Percentiles rank a stretch among this genome's conserved stretches.
phyloP scores from a whole-genome alignment of 2,329 filamentous ascomycete genomes.

The Neonectria faginata region DNA sequence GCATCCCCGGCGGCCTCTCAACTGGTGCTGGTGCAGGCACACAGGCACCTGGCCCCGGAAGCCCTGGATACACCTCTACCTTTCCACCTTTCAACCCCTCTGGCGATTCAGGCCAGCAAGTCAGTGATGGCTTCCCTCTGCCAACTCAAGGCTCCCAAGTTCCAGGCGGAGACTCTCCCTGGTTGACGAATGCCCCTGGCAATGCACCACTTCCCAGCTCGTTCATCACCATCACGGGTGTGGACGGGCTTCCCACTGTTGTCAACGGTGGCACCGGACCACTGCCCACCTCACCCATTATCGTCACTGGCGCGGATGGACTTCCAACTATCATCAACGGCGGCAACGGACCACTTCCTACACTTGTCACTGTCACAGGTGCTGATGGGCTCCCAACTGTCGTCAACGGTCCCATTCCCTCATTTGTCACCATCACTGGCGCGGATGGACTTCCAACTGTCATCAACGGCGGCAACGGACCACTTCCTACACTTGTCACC shows the following conservation, averaged over 20 bases:
- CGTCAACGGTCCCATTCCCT: not conserved
- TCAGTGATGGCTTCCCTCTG: constrained; percentile 35
- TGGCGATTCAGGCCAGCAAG: constrained; percentile 30
- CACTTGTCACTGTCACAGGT: constrained; percentile 33
- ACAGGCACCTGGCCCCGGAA: constrained; percentile 24
- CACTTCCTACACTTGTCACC: constrained; percentile 18
- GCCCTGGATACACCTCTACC: constrained; percentile 28
- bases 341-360: not conserved
- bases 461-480: constrained; percentile 3
- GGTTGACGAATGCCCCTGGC: constrained; percentile 30
- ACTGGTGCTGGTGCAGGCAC: constrained; percentile 30
- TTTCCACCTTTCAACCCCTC: constrained; percentile 28
- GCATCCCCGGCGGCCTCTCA: constrained; percentile 30
- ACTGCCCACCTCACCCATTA: constrained; percentile 1
- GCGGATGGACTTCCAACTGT: constrained; percentile 21
- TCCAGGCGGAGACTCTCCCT: constrained; percentile 31
- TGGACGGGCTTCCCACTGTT: constrained; percentile 29
- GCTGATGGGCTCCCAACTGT: constrained; percentile 30
- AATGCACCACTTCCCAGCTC: constrained; percentile 29
- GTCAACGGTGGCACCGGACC: not conserved
- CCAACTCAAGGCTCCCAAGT: constrained; percentile 35
- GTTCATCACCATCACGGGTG: constrained; percentile 36
- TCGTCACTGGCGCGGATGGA: constrained; percentile 12
- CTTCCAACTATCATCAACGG: constrained; percentile 5
- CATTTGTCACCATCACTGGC: constrained; percentile 11